Evolutionary conservation across 2,329 filamentous ascomycete genomes (phyloP), one percentile per base, ranked within the genome.

Genomic region (Microsporum audouinii): DNA sequence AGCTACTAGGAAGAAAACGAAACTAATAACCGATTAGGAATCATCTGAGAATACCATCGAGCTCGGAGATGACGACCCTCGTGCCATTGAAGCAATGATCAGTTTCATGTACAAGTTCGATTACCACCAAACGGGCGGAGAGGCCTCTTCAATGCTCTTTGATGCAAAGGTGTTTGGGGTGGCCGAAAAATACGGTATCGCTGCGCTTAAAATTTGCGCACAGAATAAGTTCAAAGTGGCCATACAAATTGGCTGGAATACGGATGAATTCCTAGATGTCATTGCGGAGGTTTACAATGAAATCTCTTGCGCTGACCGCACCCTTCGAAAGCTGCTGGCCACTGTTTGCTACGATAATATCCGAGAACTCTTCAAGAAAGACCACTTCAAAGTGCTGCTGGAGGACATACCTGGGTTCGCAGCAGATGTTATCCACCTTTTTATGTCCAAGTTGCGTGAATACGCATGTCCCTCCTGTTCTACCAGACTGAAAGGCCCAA

Each of bases 31-130:
- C 10, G 39, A 43, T 5, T 23, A 60, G 45, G 58, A 60, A 38
- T 1, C 58, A 4, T 27, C 10, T 0, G 60, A 62, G 10, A 62
- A 60, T 59, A 31, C 23, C 7, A 63, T 67, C 58, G 29, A 58
- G 14, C 63, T 68, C 33, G 53, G 63, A 36, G 64, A 66, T 14
- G 65, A 68, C 39, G 63, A 67, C 8, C 64, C 65, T 29, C 31
- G 29, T 5, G 63, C 64, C 5, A 61, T 69, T 17, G 59, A 66
- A 61, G 68, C 66, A 59, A 69, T 68, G 67, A 57, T 71, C 31
- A 59, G 62, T 34, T 69, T 66, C 38, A 67, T 69, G 65, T 71
- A 70, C 47, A 63, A 64, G 39, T 62, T 65, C 47, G 31, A 60
- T 34, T 60, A 60, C 31, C 17, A 10, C 12, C 2, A 10, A 3